A percentile compares a stretch with the other conserved stretches of the same genome.
Conservation (phyloP, 1,284 basidiomycete genomes). For the Tremellales sp. region DNA sequence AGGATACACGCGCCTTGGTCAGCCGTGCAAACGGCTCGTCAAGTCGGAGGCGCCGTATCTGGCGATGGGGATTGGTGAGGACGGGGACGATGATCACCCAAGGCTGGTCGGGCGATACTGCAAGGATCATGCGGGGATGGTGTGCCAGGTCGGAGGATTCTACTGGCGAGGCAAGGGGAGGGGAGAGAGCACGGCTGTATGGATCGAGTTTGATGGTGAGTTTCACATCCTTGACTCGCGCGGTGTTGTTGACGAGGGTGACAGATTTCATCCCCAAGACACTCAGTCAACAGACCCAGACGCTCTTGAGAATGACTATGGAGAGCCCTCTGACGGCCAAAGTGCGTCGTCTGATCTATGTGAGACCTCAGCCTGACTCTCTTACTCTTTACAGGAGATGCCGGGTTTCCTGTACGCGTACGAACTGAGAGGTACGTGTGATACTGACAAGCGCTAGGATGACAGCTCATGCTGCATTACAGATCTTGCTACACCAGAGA, state of each 20-base stretch:
- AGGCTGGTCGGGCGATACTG: constrained; percentile 37
- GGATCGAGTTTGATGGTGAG: constrained; percentile 43
- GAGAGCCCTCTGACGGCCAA: constrained; percentile 42
- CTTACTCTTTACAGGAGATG: constrained; percentile 36
- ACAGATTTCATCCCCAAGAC: constrained; percentile 42
- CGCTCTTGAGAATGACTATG: constrained; percentile 46
- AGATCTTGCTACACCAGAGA: constrained; percentile 30
- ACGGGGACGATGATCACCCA: constrained; percentile 18
- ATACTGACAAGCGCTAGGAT: background rate
- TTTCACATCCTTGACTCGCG: background rate
- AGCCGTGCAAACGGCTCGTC: constrained; percentile 44
- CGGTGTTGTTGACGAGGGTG: background rate
- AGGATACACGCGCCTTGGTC: constrained; percentile 43
- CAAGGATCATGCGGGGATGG: constrained; percentile 46
- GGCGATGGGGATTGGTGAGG: constrained; percentile 7
- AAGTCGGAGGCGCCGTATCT: constrained; percentile 34
- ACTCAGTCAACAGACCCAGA: constrained; percentile 45
- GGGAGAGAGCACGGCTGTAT: constrained; percentile 23
- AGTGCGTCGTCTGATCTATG: constrained; percentile 19
- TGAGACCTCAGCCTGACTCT: too few species aligned
- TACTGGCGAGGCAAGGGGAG: constrained; percentile 35
- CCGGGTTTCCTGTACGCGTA: constrained; percentile 48
- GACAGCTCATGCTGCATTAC: background rate
- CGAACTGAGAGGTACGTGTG: constrained; percentile 38
- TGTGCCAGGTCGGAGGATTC: constrained; percentile 42